Evolutionary conservation across 345 rosid species (phyloP), one percentile per base, ranked within the genome.

Genomic region (Dovyalis caffra): DNA sequence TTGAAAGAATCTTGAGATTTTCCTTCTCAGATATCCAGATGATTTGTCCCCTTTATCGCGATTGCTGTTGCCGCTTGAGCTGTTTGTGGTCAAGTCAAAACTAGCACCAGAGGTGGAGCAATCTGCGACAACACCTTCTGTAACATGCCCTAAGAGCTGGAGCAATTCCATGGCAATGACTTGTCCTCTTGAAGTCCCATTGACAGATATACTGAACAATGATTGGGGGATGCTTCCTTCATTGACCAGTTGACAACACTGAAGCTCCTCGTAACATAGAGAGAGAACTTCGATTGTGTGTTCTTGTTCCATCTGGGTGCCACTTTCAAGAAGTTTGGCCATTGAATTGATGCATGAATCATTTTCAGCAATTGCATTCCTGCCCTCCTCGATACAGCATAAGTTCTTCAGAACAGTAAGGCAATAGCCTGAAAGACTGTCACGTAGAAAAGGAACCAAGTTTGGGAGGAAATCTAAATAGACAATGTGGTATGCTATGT

Each of bases 391-490:
- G 21, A 53, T 76, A 3, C 69, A 28, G 81, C 87, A 80, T n/a
- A 86, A 40, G 63, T 33, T 68, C 5, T 49, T 69, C 15, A 84
- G 40, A 28, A 84, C 73, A 43, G 53, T 66, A 29, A 82, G 66
- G 84, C 84, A 78, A 23, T 76, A 73, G 1, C 74, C 73, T 64
- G 86, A 76, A 35, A 80, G 81, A 49, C 32, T 33, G 2, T 86
- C 84, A 10, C 70, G 60, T 28, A 80, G 65, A 32, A 78, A 73
- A 61, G 71, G 67, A 31, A 82, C 83, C 56, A 86, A 57, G 72
- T 72, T 77, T 0, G 82, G 71, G 28, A 78, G 74, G 75, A 78
- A 82, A 29, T 77, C 86, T 69, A 86, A 72, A 67, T 68, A 86
- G 29, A 74, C 37, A 11, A 86, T 77, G 78, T 86, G 86, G 68